Evolutionary conservation across 148 eudicot genomes (phyloP), one percentile per base, ranked within the genome.

Genomic region (Polygonum aviculare): DNA sequence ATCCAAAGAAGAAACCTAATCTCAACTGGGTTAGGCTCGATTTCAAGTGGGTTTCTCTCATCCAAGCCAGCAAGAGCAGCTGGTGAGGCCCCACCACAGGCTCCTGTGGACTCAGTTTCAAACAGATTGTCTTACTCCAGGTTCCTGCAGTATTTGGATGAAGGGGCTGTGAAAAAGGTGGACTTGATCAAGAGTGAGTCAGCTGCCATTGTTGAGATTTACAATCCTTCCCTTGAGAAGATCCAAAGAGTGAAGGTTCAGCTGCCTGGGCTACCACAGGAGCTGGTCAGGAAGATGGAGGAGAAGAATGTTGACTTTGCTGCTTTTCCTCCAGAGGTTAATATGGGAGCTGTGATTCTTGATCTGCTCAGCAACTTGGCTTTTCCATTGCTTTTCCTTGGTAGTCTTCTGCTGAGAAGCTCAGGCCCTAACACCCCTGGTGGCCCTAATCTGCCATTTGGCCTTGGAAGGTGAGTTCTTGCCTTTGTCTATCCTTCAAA

Each of bases 401-500:
- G 96, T 4, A 5, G 45, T 77, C 60, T 90, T 41, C 82, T 93
- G 2, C 60, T 86, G 55, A 89, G 88, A 74, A 22, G 77, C 77
- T 87, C 90, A 0, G 74, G 84, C 18, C 6, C 76, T 16, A 84
- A 83, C 69, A 16, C 63, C 45, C 87, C 88, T 72, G 93, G 88
- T 78, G 95, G 90, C 7, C 92, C 96, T n/a, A 86, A 76, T 80
- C 83, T 89, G 86, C 98, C 98, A 2, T 93, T 90, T 83, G 92
- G 98, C 36, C 82, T 90, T 36, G 93, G 98, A 78, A 87, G 91
- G 97, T 93, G 74, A 77, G 80, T 12, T 21, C 1, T 10, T 48
- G 33, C 9, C 2, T 44, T 51, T 51, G n/a, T 12, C 54, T 50
- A 12, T n/a, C 5, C 22, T n/a, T 54, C 21, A 54, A 54, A 50